Percentiles rank a stretch among this genome's conserved stretches.
Evolutionary conservation across 2,329 filamentous ascomycete genomes (phyloP).

Genomic region (Didymella sp.): DNA sequence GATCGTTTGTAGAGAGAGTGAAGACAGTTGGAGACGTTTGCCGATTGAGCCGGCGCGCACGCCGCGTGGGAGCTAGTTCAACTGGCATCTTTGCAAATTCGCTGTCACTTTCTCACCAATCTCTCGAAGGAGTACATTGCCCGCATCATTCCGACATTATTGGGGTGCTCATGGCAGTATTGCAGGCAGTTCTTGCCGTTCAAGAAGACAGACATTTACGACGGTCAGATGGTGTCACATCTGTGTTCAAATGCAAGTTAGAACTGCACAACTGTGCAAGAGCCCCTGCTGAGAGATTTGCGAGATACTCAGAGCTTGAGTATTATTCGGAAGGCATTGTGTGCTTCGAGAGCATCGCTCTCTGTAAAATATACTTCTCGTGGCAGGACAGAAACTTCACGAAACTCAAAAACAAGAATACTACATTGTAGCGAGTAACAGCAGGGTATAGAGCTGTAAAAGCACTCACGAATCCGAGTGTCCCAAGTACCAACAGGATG

Average conservation of each 20-base stretch:
- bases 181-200: neutral
- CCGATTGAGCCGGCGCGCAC: conserved; percentile 7
- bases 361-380: neutral
- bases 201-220: neutral
- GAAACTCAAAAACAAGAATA: neutral
- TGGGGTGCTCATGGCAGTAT: neutral
- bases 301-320: neutral
- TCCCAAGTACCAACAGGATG: neutral
- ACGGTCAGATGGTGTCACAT: neutral
- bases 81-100: neutral
- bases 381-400: neutral
- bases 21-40: neutral
- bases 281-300: neutral
- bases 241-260: neutral
- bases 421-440: neutral
- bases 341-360: neutral
- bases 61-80: neutral
- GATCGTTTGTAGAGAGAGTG: conserved; percentile 1
- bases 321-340: neutral
- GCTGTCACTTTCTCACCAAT: neutral
- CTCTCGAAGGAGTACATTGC: neutral
- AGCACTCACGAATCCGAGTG: neutral
- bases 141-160: neutral
- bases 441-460: conserved; percentile 16
- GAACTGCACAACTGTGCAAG: neutral